Evolutionary conservation across 805 yeast species (phyloP).

Genomic region (Blastobotrys terrestris): DNA sequence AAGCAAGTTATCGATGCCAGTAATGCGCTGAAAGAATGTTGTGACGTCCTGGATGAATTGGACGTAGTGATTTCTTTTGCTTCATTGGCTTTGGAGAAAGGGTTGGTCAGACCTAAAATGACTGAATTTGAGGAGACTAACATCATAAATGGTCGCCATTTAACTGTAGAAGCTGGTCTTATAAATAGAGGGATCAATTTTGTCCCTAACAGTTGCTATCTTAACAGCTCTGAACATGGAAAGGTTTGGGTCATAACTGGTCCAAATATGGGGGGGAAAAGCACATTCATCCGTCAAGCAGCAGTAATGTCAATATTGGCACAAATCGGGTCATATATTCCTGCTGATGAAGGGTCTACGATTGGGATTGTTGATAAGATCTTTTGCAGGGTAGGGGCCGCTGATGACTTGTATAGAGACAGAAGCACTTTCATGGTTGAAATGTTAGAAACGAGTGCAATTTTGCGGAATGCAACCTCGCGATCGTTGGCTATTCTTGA

Average conservation of each 20-base stretch:
- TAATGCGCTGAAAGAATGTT: slow-evolving; percentile 42
- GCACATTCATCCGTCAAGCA: slow-evolving; percentile 66
- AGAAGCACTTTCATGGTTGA: slow-evolving; percentile 92
- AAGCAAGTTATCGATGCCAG: slow-evolving; percentile 40
- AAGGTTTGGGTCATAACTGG: slow-evolving; percentile 68
- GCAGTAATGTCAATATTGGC: slow-evolving; percentile 65
- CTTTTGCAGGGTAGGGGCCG: slow-evolving; percentile 73
- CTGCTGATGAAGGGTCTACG: slow-evolving; percentile 48
- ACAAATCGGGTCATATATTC: slow-evolving; percentile 72
- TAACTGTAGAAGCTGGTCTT: slow-evolving; percentile 78
- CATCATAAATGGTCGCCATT: slow-evolving; percentile 67
- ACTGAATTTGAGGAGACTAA: slow-evolving; percentile 42
- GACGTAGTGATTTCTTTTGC: slow-evolving; percentile 77
- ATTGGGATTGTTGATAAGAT: slow-evolving; percentile 73
- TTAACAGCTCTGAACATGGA: slow-evolving; percentile 15
- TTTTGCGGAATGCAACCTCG: slow-evolving; percentile 57
- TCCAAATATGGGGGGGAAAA: slow-evolving; percentile 88
- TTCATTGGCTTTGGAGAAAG: slow-evolving; percentile 57
- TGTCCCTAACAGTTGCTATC: slow-evolving; percentile 40
- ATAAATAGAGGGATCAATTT: slow-evolving; percentile 43
- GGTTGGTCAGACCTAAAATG: slow-evolving; percentile 60
- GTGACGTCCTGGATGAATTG: slow-evolving; percentile 52
- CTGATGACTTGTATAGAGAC: slow-evolving; percentile 69
- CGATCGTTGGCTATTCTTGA: slow-evolving; percentile 73
- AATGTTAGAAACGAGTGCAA: slow-evolving; percentile 76